phyloP scores from a whole-genome alignment of 73 alveolate species.

The Durusdinium trenchii region DNA sequence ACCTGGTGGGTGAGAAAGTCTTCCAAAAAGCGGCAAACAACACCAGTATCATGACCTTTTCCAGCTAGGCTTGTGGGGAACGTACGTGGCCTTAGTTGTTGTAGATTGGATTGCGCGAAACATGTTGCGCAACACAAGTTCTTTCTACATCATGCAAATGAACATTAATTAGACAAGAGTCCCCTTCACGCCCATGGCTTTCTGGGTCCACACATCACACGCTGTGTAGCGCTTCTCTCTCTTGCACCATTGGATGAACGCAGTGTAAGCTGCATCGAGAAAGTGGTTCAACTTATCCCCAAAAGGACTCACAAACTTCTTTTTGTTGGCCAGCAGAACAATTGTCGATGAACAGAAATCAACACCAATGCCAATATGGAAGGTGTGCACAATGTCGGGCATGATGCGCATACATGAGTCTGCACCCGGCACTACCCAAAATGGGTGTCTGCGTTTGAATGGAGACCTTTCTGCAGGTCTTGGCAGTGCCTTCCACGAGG shows the following conservation, averaged over 20 bases:
- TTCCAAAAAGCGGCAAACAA: constrained; percentile 6
- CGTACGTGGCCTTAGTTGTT: neutral
- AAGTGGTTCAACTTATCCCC: neutral
- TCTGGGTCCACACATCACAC: neutral
- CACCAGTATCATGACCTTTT: constrained; percentile 46
- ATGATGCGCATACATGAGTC: neutral
- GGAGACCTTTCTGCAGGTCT: neutral
- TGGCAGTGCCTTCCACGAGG: neutral
- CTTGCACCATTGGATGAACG: neutral
- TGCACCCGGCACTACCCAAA: neutral
- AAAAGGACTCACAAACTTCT: neutral
- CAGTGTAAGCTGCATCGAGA: neutral
- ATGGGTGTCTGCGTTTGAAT: neutral
- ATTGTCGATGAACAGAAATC: neutral
- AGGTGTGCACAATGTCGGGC: constrained; percentile 35
- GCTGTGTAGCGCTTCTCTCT: constrained; percentile 2
- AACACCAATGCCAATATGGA: constrained; percentile 51
- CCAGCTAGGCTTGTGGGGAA: constrained; percentile 34
- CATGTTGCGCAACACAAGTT: too few relatives aligned
- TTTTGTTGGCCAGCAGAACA: neutral
- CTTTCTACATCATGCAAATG: too few relatives aligned
- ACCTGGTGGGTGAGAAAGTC: neutral
- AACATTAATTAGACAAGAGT: neutral
- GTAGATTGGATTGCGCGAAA: too few relatives aligned
- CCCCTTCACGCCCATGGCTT: neutral